Base-by-base conservation (phyloP, 352 stramenopile genomes). In the Globisporangium solare region DNA sequence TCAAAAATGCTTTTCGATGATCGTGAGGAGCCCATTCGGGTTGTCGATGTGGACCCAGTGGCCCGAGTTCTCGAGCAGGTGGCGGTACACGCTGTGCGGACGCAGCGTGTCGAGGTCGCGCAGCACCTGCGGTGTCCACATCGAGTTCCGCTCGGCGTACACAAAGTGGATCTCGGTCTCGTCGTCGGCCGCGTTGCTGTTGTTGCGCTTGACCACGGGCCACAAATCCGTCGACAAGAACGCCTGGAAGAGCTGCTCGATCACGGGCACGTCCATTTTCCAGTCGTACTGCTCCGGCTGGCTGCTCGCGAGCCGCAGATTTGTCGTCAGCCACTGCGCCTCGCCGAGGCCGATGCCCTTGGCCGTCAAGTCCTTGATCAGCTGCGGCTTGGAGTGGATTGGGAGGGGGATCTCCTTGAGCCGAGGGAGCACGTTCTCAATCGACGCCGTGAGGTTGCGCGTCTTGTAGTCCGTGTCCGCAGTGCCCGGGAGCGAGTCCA, bases 41-140 rank as follows among this genome's bases (percentile, higher is more conserved):
- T 93, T 93, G 71, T 93, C 83, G 22, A 93, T 89, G 64, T 93
- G 83, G 59, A 93, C 79, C 83, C 83, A 93, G 60, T 93, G 83
- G n/a, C 81, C 83, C 31, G 81, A 75, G 35, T 89, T 88, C 17
- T 61, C 60, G 43, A 93, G 71, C 56, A 90, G 66, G 56, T 93
- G 79, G 57, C 78, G 67, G 45, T 86, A 73, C 41, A 93, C 77
- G 40, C 74, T 58, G 37, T 72, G 60, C n/a, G 66, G 45, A 32
- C 73, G 47, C 31, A 83, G 75, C 6, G 63, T 61, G 6, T 86
- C 64, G 39, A 93, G 68, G 41, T 64, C 54, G 21, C 61, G 52
- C 14, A 89, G 49, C 18, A 88, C 54, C 11, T 71, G 51, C 0
- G 64, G 60, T 2, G 77, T 89, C 83, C 83, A 93, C 76, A 91